Percentiles rank a stretch among this genome's conserved stretches.
These are phyloP conservation scores for Kuraishia borneana DNA, from an alignment of 805 yeast genomes.

Conservation along the genomic window DNA sequence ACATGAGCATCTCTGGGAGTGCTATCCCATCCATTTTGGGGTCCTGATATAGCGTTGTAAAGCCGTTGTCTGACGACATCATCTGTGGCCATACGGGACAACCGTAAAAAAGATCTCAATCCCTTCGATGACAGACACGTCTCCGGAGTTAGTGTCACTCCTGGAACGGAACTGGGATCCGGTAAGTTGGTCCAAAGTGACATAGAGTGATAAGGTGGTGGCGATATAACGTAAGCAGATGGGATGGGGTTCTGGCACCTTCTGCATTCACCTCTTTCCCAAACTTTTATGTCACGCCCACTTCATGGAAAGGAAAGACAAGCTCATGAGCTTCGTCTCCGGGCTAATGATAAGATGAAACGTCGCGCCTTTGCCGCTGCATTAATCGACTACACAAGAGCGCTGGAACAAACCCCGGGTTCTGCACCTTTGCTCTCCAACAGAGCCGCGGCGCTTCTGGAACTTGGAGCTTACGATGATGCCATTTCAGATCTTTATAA, in stretches of 20 bases:
- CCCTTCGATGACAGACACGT: conserved; percentile 23
- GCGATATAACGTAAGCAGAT: too few relatives aligned
- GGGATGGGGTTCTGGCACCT: too few relatives aligned
- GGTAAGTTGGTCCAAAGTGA: not conserved
- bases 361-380: conserved; percentile 19
- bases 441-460: conserved; percentile 28
- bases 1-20: too few relatives aligned
- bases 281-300: too few relatives aligned
- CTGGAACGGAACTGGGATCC: not conserved
- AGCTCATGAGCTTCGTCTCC: conserved; percentile 7
- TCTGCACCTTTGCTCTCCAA: conserved; percentile 23
- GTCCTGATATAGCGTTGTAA: conserved; percentile 18
- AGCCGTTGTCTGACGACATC: conserved; percentile 33
- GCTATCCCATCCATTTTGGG: too few relatives aligned
- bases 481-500: conserved; percentile 23
- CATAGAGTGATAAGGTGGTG: too few relatives aligned
- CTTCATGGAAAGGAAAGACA: not conserved
- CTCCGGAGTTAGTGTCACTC: conserved; percentile 5
- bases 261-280: too few relatives aligned
- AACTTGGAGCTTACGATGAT: conserved; percentile 20
- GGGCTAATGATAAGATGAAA: conserved; percentile 18
- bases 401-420: conserved; percentile 19
- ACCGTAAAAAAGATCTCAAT: conserved; percentile 21
- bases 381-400: conserved; percentile 24
- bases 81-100: conserved; percentile 28